Evolutionary conservation across 352 stramenopile species (phyloP), one percentile per base, ranked within the genome.

Genomic region (Phytophthora cryptogea): DNA sequence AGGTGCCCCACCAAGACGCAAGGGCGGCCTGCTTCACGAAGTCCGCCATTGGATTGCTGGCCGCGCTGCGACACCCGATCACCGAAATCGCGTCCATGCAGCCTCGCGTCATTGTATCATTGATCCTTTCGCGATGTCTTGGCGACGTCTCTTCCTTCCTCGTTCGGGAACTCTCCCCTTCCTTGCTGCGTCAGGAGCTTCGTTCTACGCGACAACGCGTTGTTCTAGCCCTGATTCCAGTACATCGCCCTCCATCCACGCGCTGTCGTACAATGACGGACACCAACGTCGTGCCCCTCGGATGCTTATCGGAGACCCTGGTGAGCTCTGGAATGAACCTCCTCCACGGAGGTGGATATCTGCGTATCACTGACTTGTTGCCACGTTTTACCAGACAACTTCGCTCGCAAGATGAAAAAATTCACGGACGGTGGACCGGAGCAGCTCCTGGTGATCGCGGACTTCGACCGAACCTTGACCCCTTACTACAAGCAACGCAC

Each of bases 401-500:
- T 92, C 59, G 78, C 83, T 33, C 64, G 66, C 45, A 92, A 90
- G 66, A 82, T 80, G 70, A 81, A 78, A 31, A 89, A 88, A 48
- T 90, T 92, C 56, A 70, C 64, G 36, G 65, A 67, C 16, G 83
- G 88, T 45, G 83, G 80, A 26, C 52, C 78, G 17, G 69, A 79
- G 45, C 76, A 85, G 43, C 41, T 90, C 26, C 46, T 92, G 42
- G 68, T 92, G 45, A 90, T 92, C 41, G 70, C 78, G 23, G 80
- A 92, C 42, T 92, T 92, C 57, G 83, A 92, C 57, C 78, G 83
- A 36, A 92, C 80, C 36, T 60, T 92, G 41, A 90, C 83, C 47
- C 72, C 78, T 33, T 78, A 68, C 52, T 81, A 66, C 56, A 75
- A 74, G 45, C 49, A 37, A 16, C 40, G 40, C 4, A 43, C 28